Evolutionary conservation across 2,329 filamentous ascomycete genomes (phyloP), one percentile per base, ranked within the genome.

Genomic region (Clonostachys rhizophaga): DNA sequence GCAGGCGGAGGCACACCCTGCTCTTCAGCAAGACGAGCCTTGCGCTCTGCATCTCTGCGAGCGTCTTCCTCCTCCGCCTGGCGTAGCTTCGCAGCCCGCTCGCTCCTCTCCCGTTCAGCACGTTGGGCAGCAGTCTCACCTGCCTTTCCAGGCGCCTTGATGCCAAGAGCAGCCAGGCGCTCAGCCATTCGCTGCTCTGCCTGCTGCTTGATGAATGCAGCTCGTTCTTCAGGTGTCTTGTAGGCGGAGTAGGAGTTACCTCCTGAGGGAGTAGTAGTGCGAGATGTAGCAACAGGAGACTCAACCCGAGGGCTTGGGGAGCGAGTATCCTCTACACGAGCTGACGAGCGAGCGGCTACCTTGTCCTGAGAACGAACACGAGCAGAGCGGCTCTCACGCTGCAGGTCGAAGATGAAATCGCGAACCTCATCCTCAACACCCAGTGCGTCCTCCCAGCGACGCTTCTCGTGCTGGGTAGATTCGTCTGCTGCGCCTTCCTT

Each of bases 121-220:
- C 91, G 82, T 68, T 99, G 91, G 48, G 87, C 81, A 34, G 91
- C 72, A 33, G 84, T 88, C 69, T 99, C 94, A 4, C 86, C 85
- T 37, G 85, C 71, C 61, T 95, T 95, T 16, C 76, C 75, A 6
- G 89, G 86, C 33, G 90, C 84, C 65, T 90, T 95, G 62, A 99
- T 87, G 35, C 94, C 94, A 51, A 97, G 80, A 42, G 92, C 92
- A 50, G 94, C 94, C 58, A 99, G 81, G 50, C 94, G 86, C 66
- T 97, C 94, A 35, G 94, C 92, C 87, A 99, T 97, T 50, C 92
- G 89, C 62, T 92, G 89, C 65, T 97, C 91, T 9, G 94, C 95
- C 64, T 96, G 92, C 65, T 96, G 91, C 64, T 95, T 95, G 61
- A 97, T 96, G 60, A 95, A 96, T 6, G 92, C 91, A 35, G 95